Evolutionary conservation across 2,329 filamentous ascomycete genomes (phyloP), one percentile per base, ranked within the genome.

Genomic region (Lasiodiplodia hormozganensis): DNA sequence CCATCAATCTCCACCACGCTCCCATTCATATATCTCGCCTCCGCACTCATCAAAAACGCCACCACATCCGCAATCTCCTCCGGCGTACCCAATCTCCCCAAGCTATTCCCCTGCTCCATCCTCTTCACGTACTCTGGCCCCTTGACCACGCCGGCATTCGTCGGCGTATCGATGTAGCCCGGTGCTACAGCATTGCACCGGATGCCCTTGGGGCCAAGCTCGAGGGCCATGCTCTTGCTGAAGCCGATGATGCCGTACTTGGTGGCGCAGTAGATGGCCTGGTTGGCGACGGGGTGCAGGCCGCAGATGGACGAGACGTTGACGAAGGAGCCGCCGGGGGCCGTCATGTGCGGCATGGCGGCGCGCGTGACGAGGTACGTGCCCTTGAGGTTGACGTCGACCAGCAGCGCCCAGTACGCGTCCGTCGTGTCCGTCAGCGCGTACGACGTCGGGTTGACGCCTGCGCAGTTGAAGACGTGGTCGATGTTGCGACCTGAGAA

Each of bases 241-340:
- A 99, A 93, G 70, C 96, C 96, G 52, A 99, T 90, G 72, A 99
- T 98, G 82, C 93, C 96, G 74, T 71, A 79, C 73, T 81, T 82
- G 43, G 82, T 78, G 56, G 95, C 93, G 71, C 96, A 88, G 81
- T 99, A 99, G 87, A 99, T 99, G 76, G 95, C 93, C 83, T 99
- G 96, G 71, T 96, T 95, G 79, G 98, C 99, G 87, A 97, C 98
- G 75, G 96, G 96, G 79, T 99, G 99, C 81, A 99, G 97, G 82
- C 96, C 96, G 75, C 92, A 96, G 60, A 96, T 98, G 43, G 93
- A 97, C 51, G 96, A 95, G 57, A 96, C 99, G 87, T 99, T 99
- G 77, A 99, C 86, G 71, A 98, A 89, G 76, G 96, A 93, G 73
- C 96, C 96, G 77, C 97, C 98, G 86, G 97, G 98, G 82, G 99